Evolutionary conservation across 2,329 filamentous ascomycete genomes (phyloP), one percentile per base, ranked within the genome.

Genomic region (Monosporascus sp.): DNA sequence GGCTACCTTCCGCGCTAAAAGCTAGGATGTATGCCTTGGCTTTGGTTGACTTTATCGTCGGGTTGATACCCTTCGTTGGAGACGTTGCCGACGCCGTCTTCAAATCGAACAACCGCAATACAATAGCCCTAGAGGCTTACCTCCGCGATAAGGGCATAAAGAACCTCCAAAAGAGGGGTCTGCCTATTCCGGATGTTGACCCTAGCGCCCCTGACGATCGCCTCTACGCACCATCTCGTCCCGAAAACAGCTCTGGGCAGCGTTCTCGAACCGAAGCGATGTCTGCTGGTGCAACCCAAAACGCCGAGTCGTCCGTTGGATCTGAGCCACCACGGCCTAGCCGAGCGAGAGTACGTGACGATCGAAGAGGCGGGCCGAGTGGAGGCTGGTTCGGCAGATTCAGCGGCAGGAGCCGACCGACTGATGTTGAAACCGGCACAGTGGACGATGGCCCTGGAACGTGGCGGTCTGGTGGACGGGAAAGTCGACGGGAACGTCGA

Each of bases 1-100:
- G 89, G 15, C 80, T 97, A 5, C 86, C 87, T 1, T 59, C 70
- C 5, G 65, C 69, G 9, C 71, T 93, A 49, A 77, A 81, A 52
- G 69, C 80, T 27, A 80, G 80, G 65, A 97, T 99, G 94, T 70
- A 91, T 58, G 71, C 91, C 65, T 95, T 96, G 71, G 82, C 97
- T 52, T 63, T 79, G 3, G 55, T 92, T 41, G 89, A 95, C 66
- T 89, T 94, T 61, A 67, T 80, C 38, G 75, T 92, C 36, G 90
- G 89, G 6, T 72, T 94, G 3, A 75, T 93, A 1, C 89, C 89
- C 0, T 82, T 93, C 57, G 57, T 90, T 0, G 89, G 89, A n/a
- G 89, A 93, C 63, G 55, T 93, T 2, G 80, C 78, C 39, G 89
- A 94, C 64, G 87, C 87, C 6, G 69, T 83, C 3, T 87, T 87